Base-by-base conservation (phyloP, 306 rosid species). In the Alnus glutinosa region DNA sequence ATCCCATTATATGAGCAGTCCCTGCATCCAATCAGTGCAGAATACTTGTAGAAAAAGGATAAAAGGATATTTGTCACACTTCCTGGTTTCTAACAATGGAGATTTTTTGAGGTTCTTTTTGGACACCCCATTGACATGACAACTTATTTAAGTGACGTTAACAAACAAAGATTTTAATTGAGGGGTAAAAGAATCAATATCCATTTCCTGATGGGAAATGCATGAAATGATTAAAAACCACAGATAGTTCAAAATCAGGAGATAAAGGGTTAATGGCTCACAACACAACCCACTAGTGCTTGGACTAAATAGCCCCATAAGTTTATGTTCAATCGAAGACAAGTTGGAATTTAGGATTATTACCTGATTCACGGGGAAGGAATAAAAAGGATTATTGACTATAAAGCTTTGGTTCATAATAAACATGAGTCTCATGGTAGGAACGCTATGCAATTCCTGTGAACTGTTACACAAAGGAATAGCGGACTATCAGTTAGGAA, bases 351-450 rank as follows among this genome's bases (percentile, higher is more conserved):
- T 62, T 69, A 36, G 74, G 37, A 49, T 9, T 49, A 79, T 68
- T 52, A 85, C 88, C 86, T 77, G 79, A 76, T 61, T 74, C 16
- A 5, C 58, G 58, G 80, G n/a, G 52, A 3, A 30, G 32, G 74
- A 37, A 54, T 55, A 44, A 5, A 88, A 12, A 6, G 94, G 89
- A 83, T 85, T 82, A 64, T 80, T 89, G 84, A 89, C 71, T 71
- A 32, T 36, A 83, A 88, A 85, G 30, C 81, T 82, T 77, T 85
- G 89, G 80, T 88, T 88, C 79, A 46, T 51, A 50, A 84, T 49
- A 75, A 90, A 87, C 59, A 73, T 66, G 55, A 90, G 79, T 73
- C 77, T 79, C 82, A 86, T 42, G 19, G 47, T 75, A n/a, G 92
- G 88, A 76, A 82, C 39, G 76, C 80, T 76, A 66, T 34, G 46